A percentile compares a stretch with the other conserved stretches of the same genome.
Conservation (phyloP, 2,329 filamentous ascomycete species). For the Rutstroemia sp. region DNA sequence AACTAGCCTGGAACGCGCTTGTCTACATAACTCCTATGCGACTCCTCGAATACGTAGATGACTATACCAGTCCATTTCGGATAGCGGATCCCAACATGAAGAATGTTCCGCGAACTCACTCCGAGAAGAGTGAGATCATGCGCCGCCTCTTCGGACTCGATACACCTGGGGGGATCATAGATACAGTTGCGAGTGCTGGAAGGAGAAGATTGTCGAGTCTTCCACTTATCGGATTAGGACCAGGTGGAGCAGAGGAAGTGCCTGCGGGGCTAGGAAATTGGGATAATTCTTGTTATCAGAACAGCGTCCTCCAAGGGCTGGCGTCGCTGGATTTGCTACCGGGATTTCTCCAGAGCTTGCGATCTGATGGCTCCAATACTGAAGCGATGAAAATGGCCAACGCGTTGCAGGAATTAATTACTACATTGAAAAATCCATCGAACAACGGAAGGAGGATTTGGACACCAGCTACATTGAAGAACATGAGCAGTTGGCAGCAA, state of each 20-base stretch:
- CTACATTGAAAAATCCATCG: constrained; percentile 58
- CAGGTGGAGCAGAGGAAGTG: constrained; percentile 32
- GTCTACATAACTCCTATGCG: constrained; percentile 49
- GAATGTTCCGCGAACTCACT: constrained; percentile 37
- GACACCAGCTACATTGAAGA: constrained; percentile 76
- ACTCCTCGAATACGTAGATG: constrained; percentile 50
- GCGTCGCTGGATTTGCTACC: constrained; percentile 67
- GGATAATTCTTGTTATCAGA: constrained; percentile 97
- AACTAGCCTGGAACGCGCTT: constrained; percentile 53
- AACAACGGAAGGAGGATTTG: constrained; percentile 74
- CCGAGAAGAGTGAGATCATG: constrained; percentile 58
- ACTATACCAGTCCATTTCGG: constrained; percentile 33
- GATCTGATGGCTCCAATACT: constrained; percentile 20
- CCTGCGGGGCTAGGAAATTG: constrained; percentile 76
- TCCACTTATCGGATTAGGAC: constrained; percentile 28
- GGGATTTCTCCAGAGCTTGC: constrained; percentile 51
- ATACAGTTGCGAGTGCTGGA: constrained; percentile 50
- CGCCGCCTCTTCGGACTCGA: constrained; percentile 55
- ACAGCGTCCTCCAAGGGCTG: constrained; percentile 83
- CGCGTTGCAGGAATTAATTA: constrained; percentile 48
- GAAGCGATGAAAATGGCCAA: constrained; percentile 28
- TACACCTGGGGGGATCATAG: constrained; percentile 44
- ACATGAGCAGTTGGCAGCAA: constrained; percentile 91
- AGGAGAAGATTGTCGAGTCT: constrained; percentile 48
- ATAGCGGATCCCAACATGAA: constrained; percentile 38